phyloP scores from a whole-genome alignment of 2,329 filamentous ascomycete genomes.

The Beauveria asiatica region DNA sequence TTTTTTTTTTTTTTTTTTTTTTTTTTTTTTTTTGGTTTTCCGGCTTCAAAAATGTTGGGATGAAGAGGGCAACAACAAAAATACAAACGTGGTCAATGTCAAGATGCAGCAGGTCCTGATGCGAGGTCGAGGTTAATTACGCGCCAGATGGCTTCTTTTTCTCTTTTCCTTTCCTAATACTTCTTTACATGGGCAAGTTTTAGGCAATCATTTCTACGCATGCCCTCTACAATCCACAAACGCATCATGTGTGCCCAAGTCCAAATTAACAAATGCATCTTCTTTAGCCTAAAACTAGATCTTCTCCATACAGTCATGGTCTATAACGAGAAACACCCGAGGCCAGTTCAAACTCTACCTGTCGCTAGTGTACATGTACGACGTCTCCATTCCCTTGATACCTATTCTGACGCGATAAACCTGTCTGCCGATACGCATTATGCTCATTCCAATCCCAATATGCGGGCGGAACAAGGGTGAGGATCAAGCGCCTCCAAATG shows the following conservation, averaged over 20 bases:
- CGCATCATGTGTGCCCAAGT: background rate
- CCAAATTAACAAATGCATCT: slow-evolving; percentile 21
- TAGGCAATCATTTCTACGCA: no score
- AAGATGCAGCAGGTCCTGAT: background rate
- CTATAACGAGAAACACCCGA: slow-evolving; percentile 38
- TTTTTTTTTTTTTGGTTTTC: background rate
- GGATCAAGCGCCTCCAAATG: slow-evolving; percentile 1
- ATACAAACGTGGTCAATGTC: background rate
- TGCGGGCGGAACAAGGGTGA: background rate
- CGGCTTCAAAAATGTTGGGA: background rate
- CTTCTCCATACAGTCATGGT: slow-evolving; percentile 32
- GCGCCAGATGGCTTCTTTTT: background rate
- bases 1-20: no score
- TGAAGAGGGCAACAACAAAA: background rate
- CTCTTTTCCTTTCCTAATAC: background rate
- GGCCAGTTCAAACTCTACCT: slow-evolving; percentile 32
- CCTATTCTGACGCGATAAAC: slow-evolving; percentile 10
- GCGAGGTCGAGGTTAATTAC: background rate
- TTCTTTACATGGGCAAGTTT: background rate
- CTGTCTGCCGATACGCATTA: slow-evolving; percentile 2
- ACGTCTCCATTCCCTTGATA: slow-evolving; percentile 19
- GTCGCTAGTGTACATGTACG: slow-evolving; percentile 45
- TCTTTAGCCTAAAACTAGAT: slow-evolving; percentile 33
- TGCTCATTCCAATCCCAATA: slow-evolving; percentile 1
- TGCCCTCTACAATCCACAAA: background rate